Conservation (phyloP, 805 yeast species). For the Wickerhamiella sergipiensis region DNA sequence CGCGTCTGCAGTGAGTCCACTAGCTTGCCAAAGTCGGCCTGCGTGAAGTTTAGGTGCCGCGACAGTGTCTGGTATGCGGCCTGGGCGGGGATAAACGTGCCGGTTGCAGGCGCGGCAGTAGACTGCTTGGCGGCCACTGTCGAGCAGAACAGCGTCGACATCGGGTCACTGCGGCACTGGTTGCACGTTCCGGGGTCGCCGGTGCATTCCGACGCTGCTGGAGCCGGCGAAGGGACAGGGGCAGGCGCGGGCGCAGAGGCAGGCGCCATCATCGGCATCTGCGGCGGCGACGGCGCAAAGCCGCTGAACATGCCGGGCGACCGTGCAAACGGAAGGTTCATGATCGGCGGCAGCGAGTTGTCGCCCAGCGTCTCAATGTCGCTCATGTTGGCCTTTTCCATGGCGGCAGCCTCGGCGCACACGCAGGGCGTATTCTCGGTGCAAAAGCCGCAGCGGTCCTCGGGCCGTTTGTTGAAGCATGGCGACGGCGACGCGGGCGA, state of each 20-base stretch:
- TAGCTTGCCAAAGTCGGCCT: slow-evolving; percentile 58
- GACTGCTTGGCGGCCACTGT: slow-evolving; percentile 46
- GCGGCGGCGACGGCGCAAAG: background rate
- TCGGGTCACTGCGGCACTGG: slow-evolving; percentile 75
- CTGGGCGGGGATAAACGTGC: slow-evolving; percentile 65
- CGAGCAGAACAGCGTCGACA: slow-evolving; percentile 79
- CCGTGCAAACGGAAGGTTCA: background rate
- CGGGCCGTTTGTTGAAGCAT: slow-evolving; percentile 6
- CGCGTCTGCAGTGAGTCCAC: slow-evolving; percentile 65
- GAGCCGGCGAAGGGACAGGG: background rate
- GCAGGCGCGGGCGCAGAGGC: slow-evolving; percentile 5
- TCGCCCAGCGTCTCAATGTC: slow-evolving; percentile 18
- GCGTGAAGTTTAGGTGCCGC: slow-evolving; percentile 62
- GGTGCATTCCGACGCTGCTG: slow-evolving; percentile 41
- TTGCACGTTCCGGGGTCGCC: slow-evolving; percentile 81
- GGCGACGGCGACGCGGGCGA: slow-evolving; percentile 9
- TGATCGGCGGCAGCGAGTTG: slow-evolving; percentile 14
- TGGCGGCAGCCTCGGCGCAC: slow-evolving; percentile 58
- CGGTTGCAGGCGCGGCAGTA: slow-evolving; percentile 9
- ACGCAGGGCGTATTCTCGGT: slow-evolving; percentile 86
- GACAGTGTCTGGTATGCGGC: slow-evolving; percentile 83
- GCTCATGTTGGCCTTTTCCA: slow-evolving; percentile 26
- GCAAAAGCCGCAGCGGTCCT: slow-evolving; percentile 84
- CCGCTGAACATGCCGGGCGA: slow-evolving; percentile 26
- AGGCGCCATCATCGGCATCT: slow-evolving; percentile 5